A percentile compares a stretch with the other conserved stretches of the same genome.
These are phyloP conservation scores for Suhomyces anneliseae DNA, from an alignment of 1,139 yeast species.

Conservation along the genomic window DNA sequence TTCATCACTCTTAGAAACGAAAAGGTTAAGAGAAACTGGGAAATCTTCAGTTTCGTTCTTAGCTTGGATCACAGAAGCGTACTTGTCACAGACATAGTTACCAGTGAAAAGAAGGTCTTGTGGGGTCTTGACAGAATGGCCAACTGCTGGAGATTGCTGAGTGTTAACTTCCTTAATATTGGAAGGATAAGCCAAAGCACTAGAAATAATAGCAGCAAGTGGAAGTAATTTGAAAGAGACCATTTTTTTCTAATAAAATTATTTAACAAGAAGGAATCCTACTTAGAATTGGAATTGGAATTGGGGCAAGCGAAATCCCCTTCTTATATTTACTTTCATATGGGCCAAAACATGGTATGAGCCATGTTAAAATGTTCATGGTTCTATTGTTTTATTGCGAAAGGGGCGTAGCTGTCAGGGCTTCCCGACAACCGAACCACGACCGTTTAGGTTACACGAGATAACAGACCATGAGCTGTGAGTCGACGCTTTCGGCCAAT, in stretches of 20 bases:
- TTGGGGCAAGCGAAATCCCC: neutral
- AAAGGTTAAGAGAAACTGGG: constrained; percentile 20
- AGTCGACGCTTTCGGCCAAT: no score
- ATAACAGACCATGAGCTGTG: no score
- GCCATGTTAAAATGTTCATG: neutral
- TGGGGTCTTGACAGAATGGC: constrained; percentile 14
- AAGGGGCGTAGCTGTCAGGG: neutral
- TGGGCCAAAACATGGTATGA: neutral
- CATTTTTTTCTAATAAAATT: neutral
- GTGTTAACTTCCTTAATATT: constrained; percentile 15
- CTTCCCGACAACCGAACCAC: neutral
- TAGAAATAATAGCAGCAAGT: constrained; percentile 4
- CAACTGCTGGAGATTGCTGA: constrained; percentile 2
- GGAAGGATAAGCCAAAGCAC: constrained; percentile 10
- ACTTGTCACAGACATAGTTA: constrained; percentile 21
- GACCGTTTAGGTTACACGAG: neutral
- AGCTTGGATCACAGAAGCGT: constrained; percentile 17
- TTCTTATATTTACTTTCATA: neutral
- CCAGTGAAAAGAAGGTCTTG: constrained; percentile 17
- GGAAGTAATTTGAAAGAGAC: constrained; percentile 2
- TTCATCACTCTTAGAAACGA: constrained; percentile 14
- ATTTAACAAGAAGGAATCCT: no score
- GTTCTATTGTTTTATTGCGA: neutral
- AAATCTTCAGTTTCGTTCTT: constrained; percentile 17
- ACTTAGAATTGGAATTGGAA: no score